These are phyloP conservation scores for Mycothermus thermophilus DNA, from an alignment of 495 filamentous ascomycete genomes.

Conservation along the genomic window DNA sequence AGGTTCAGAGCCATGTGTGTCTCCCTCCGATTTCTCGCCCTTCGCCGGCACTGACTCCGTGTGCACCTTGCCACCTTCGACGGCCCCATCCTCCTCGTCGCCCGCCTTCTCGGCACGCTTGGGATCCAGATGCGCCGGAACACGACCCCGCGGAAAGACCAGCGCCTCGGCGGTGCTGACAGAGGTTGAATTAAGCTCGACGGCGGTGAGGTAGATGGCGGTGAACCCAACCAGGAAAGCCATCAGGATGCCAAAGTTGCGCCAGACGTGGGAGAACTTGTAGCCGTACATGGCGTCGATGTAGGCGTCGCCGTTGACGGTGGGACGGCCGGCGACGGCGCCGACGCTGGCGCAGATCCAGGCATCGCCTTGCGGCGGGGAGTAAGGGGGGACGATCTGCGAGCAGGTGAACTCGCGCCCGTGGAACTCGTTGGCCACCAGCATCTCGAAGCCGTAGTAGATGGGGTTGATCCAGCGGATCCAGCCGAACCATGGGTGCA, in stretches of 20 bases:
- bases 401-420: constrained; percentile 29
- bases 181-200: constrained; percentile 35
- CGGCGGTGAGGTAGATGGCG: constrained; percentile 47
- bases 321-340: constrained; percentile 33
- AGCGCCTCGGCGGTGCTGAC: constrained; percentile 19
- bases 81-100: constrained; percentile 31
- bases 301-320: constrained; percentile 50
- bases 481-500: constrained; percentile 77
- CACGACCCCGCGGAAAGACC: constrained; percentile 18
- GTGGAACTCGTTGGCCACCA: constrained; percentile 62
- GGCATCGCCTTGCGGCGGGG: constrained; percentile 22
- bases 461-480: constrained; percentile 70
- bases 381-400: constrained; percentile 30
- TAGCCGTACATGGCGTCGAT: constrained; percentile 44
- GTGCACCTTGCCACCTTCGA: constrained; percentile 1
- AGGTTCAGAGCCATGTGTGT: too few relatives aligned
- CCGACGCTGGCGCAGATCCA: constrained; percentile 41
- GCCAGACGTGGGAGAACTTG: constrained; percentile 53
- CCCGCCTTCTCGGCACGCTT: constrained; percentile 10
- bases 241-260: constrained; percentile 63
- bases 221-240: constrained; percentile 57
- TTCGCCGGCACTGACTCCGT: constrained; percentile 1
- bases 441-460: constrained; percentile 58
- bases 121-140: constrained; percentile 10
- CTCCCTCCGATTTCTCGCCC: too few relatives aligned